phyloP scores from a whole-genome alignment of 371 early-diverging fungal genomes.

The Actinomortierella ambigua region DNA sequence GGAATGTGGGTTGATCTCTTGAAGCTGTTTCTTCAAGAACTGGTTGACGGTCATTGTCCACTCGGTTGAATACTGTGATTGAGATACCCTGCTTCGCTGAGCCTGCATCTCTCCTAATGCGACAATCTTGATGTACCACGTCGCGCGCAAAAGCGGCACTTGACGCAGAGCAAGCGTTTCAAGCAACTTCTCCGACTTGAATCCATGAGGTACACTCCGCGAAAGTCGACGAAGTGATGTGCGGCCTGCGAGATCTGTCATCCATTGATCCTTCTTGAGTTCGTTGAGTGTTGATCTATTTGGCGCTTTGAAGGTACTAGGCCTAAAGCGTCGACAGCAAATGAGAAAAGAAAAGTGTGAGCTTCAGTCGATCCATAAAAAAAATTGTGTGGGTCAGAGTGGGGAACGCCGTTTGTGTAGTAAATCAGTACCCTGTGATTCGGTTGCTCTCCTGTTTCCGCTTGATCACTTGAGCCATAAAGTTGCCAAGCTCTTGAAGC shows the following conservation, averaged over 20 bases:
- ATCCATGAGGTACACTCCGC: constrained; percentile 65
- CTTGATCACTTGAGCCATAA: constrained; percentile 65
- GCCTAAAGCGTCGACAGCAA: constrained; percentile 27
- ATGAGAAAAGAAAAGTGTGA: neutral
- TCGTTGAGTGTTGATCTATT: constrained; percentile 60
- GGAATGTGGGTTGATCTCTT: constrained; percentile 50
- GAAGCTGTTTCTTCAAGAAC: constrained; percentile 51
- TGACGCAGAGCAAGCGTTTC: constrained; percentile 62
- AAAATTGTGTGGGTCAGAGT: too few species aligned
- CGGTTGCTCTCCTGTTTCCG: constrained; percentile 54
- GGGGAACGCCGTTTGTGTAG: neutral
- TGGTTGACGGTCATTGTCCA: constrained; percentile 40
- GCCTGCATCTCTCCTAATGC: constrained; percentile 50
- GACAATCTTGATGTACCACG: constrained; percentile 78
- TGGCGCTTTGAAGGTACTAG: constrained; percentile 62
- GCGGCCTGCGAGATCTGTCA: constrained; percentile 61
- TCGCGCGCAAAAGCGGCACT: constrained; percentile 73
- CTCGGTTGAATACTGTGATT: constrained; percentile 34
- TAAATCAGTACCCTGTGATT: constrained; percentile 54
- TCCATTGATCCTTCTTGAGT: constrained; percentile 63
- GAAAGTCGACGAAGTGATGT: constrained; percentile 63
- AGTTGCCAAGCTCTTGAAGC: constrained; percentile 56
- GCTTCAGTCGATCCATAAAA: too few species aligned
- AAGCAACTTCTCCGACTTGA: constrained; percentile 69
- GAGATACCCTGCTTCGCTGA: constrained; percentile 26